Evolutionary conservation across 2,329 filamentous ascomycete species (phyloP), one percentile per base, ranked within the genome.

Genomic region (Xylaria digitata): DNA sequence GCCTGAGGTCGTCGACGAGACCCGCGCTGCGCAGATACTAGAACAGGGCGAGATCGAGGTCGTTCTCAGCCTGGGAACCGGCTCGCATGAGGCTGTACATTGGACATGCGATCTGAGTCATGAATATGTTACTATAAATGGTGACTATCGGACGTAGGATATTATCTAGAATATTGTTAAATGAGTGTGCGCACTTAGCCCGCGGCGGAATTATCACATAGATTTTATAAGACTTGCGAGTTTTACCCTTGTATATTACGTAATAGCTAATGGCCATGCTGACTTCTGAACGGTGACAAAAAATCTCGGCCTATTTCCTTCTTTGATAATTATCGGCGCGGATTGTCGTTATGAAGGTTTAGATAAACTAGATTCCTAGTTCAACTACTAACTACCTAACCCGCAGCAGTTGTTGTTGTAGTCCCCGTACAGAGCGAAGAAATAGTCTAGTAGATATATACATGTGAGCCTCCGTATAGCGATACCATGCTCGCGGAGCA

Each of bases 41-140:
- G 88, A 92, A 73, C 86, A 88, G 70, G 92, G 94, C 76, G 90
- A 96, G 75, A 78, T 96, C 69, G 91, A 95, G 80, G 94, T 96
- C 68, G 78, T 92, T 43, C 91, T 96, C 5, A 85, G 85, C 65
- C 77, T 96, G 61, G 92, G 91, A 30, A 91, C 90, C 52, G 90
- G 88, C 46, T 82, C 85, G 40, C 85, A 89, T 76, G 87, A 90
- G 77, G 90, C 90, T 1, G 87, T 89, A 5, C 92, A 93, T 78
- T 96, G 92, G 89, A 96, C 92, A 45, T 96, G 93, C 76, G 93
- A 96, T 78, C 93, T 94, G 73, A 93, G 90, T 76, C 92, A 94
- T 76, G 92, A 94, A 83, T 96, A 89, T 76, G 87, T 88, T 26
- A 72, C 71, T 48, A 72, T 72, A 48, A 72, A 72, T 43, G 71